Base-by-base conservation (phyloP, 2,329 filamentous ascomycete genomes). In the Colletotrichum spinosum region DNA sequence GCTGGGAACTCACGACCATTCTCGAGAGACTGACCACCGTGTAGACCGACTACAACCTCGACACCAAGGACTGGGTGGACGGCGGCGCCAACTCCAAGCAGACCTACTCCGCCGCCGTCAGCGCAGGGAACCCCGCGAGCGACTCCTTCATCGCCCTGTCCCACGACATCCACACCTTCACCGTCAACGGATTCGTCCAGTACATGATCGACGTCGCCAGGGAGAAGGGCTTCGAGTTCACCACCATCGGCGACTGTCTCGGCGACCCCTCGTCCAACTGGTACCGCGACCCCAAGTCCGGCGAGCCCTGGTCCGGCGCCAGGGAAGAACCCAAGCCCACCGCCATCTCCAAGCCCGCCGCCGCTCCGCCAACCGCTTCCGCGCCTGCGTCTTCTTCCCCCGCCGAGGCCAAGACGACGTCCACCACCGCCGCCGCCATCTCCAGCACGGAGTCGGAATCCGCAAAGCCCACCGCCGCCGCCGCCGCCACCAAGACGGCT, bases 211-310 rank as follows among this genome's bases (percentile, higher is more conserved):
- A 79, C 9, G 76, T 72, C 54, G 71, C 79, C 5, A 75, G 73
- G 46, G 62, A 67, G 8, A 75, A 79, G 37, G 77, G 78, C 25
- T 83, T 80, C 76, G 76, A 76, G 69, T 74, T 78, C 12, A 80
- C 82, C 37, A 82, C 80, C 7, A 72, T 83, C 13, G 82, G 82
- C 52, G 81, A 83, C 63, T 84, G 81, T 67, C 74, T 84, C 39
- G 78, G 76, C 34, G 82, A 84, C 68, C 77, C 79, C 10, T 53
- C 68, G 6, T 73, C 69, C 41, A 84, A 84, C 74, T 84, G 82
- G 82, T 84, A 84, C 72, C 78, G 82, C 25, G 69, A 73, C 53
- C 71, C 76, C 1, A 74, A 71, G 10, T 75, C 72, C 38, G 68
- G 67, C 25, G 63, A 62, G 55, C 56, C 53, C n/a, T 55, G 25